Evolutionary conservation across 495 filamentous ascomycete species (phyloP), one percentile per base, ranked within the genome.

Genomic region (Neurospora tetrasperma): DNA sequence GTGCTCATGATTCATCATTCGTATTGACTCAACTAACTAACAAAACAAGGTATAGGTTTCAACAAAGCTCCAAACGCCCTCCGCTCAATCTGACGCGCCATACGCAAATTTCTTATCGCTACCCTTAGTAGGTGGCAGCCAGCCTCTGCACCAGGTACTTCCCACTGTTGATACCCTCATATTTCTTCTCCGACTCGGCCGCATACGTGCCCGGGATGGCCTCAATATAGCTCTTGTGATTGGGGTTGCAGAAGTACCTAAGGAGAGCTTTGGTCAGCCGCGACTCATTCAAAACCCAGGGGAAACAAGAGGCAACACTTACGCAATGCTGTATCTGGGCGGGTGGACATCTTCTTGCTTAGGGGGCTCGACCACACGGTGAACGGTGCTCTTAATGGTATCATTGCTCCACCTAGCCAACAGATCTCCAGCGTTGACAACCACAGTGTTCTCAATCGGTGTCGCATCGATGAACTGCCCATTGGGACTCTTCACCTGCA

Each of bases 351-450:
- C 85, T 20, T 82, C 81, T 11, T 77, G 78, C 31, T 77, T 75
- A 4, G 91, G 92, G 7, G 95, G 95, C 81, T 97, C 90, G 11
- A 98, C 92, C 3, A 98, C 95, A 27, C 94, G 88, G 79, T 98
- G 95, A 70, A 92, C 88, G 0, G 95, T 98, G 73, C 90, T 93
- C 82, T 90, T 92, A 78, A 98, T 95, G 6, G 87, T 89, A 76
- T 94, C 93, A 78, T 98, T 98, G 48, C 90, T 92, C 95, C 95
- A 98, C 41, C 94, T 83, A 4, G 93, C 91, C 59, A 98, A 82
- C 76, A 98, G 74, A 82, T 98, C 95, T 2, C 94, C 95, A 2
- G 94, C 94, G 80, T 98, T 98, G 41, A 98, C 87, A 7, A 98
- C 93, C 71, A 96, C 91, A 4, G 94, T 94, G 70, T 89, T 91